These are phyloP conservation scores for Calocera viscosa DNA, from an alignment of 768 basidiomycete species.

Conservation along the genomic window DNA sequence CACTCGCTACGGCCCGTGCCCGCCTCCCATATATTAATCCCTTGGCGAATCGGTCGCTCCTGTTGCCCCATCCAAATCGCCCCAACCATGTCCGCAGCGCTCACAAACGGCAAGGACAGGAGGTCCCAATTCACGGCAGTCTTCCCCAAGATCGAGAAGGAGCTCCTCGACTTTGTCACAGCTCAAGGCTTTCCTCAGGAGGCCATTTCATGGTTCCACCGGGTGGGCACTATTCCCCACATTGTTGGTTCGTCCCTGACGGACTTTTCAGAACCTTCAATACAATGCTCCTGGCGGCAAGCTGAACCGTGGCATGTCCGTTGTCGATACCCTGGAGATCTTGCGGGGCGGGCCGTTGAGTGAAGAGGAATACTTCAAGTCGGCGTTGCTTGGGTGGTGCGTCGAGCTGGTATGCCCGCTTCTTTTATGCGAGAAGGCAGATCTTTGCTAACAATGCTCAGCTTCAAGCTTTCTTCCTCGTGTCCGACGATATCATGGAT, in stretches of 20 bases:
- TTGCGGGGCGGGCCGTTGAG: constrained; percentile 54
- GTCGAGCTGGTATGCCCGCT: constrained; percentile 74
- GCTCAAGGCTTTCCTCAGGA: constrained; percentile 70
- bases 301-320: constrained; percentile 91
- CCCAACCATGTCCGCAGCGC: neutral
- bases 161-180: constrained; percentile 57
- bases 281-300: constrained; percentile 96
- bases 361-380: constrained; percentile 78
- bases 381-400: constrained; percentile 87
- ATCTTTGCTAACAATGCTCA: constrained; percentile 24
- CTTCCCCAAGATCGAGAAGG: constrained; percentile 59
- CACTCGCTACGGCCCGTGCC: no score
- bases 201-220: constrained; percentile 71
- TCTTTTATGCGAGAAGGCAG: neutral
- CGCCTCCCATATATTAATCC: no score
- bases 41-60: no score
- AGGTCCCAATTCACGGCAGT: constrained; percentile 52
- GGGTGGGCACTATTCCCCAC: constrained; percentile 38
- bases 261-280: constrained; percentile 52
- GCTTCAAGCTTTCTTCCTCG: constrained; percentile 97
- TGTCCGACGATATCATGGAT: constrained; percentile 98
- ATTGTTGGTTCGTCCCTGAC: neutral
- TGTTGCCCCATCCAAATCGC: neutral
- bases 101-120: neutral
- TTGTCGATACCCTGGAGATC: constrained; percentile 86